Evolutionary conservation across 2,329 filamentous ascomycete genomes (phyloP), one percentile per base, ranked within the genome.

Genomic region (Amesomyces nigricolor): DNA sequence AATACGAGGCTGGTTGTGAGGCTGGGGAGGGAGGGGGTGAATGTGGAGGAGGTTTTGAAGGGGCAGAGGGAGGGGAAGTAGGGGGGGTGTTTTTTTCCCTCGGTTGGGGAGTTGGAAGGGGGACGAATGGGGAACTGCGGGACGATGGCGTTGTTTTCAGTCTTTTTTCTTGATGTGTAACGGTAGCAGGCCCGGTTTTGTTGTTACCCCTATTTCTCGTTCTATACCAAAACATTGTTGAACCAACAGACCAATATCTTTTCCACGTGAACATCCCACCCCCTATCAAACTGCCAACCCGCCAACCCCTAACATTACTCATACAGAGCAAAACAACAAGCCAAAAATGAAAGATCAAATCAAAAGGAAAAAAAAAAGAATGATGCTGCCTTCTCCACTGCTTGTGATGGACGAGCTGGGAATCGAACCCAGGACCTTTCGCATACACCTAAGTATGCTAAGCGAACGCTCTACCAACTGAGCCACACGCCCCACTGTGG

Each of bases 1-100:
- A 85, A 85, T 62, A 85, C 81, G 3, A 72, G 73, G 70, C 71
- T 85, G 2, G 79, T 78, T 1, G 79, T 78, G 7, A 73, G 71
- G 60, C 61, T 84, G 47, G 81, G 81, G n/a, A 75, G 67, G 59
- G 46, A 48, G 16, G 56, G 58, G 26, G 42, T 56, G 0, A 19
- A 42, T 13, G 44, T 47, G 17, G 44, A 8, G n/a, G 43, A 22
- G 48, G 3, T 47, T 42, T 13, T 39, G 32, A 26, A 16, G 38
- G 46, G 35, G 38, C 48, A 22, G 44, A 19, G 30, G 32, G 29
- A 16, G 40, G 19, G 35, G 22, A 32, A 45, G 37, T 30, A 2
- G 22, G 16, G n/a, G 49, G 17, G 16, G n/a, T 10, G 7, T 10
- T 26, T 35, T 10, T 35, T 13, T 2, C 7, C 17, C 17, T 19